phyloP scores from a whole-genome alignment of 768 basidiomycete genomes.

The Rhizopogon rudus region DNA sequence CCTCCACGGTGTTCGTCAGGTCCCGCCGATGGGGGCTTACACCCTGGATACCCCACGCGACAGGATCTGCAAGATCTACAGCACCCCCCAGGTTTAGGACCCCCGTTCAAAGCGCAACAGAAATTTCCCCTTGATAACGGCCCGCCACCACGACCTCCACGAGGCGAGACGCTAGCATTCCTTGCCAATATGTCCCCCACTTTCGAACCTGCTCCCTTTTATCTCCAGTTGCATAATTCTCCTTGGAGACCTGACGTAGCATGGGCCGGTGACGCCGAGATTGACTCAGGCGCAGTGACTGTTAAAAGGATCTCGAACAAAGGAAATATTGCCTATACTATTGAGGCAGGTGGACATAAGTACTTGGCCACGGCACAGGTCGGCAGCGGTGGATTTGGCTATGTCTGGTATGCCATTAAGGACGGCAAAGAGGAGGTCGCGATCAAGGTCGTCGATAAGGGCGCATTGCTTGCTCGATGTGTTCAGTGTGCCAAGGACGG shows the following conservation, averaged over 20 bases:
- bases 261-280: neutral
- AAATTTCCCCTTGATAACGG: neutral
- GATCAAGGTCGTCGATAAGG: conserved; percentile 7
- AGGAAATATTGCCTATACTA: neutral
- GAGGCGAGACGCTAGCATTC: neutral
- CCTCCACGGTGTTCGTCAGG: neutral
- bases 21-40: neutral
- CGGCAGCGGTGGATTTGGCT: conserved; percentile 6
- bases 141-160: neutral
- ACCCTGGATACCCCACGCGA: neutral
- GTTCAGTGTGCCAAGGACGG: neutral
- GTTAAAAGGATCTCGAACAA: neutral
- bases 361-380: conserved; percentile 2
- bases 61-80: neutral
- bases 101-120: neutral
- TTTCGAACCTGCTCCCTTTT: neutral
- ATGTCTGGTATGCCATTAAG: conserved; percentile 5
- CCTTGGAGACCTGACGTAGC: neutral
- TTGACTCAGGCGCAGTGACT: neutral
- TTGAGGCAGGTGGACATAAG: conserved; percentile 1
- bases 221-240: neutral
- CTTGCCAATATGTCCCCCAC: neutral
- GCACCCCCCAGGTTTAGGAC: neutral
- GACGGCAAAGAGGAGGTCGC: conserved; percentile 8
- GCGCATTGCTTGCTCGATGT: neutral